Conservation (phyloP, 805 yeast genomes). For the Tetrapisispora nanseiensis region DNA sequence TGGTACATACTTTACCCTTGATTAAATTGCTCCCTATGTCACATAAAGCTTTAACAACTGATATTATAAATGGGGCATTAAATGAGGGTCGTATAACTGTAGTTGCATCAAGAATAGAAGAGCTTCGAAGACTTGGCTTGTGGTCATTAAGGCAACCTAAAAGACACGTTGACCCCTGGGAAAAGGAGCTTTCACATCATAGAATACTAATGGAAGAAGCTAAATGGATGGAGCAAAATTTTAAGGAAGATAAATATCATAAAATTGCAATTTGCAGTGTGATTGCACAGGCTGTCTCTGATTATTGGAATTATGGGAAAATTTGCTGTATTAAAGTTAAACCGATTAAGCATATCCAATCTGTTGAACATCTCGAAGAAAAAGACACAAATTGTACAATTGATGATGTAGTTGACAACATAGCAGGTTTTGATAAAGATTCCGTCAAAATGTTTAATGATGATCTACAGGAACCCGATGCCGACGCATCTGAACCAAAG, state of each 20-base stretch:
- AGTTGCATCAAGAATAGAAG: conserved; percentile 83
- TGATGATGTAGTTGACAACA: too few species aligned
- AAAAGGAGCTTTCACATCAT: conserved; percentile 47
- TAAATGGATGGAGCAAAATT: conserved; percentile 75
- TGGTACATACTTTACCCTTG: conserved; percentile 80
- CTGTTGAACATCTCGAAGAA: too few species aligned
- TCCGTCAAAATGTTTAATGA: too few species aligned
- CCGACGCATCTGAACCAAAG: too few species aligned
- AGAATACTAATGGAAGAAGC: conserved; percentile 66
- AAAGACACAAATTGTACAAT: not conserved
- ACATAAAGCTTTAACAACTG: conserved; percentile 79
- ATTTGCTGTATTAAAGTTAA: conserved; percentile 51
- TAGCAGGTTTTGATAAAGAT: too few species aligned
- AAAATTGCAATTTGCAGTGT: conserved; percentile 61
- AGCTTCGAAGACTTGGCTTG: conserved; percentile 71
- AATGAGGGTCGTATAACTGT: conserved; percentile 89
- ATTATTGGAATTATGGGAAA: conserved; percentile 72
- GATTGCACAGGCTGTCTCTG: conserved; percentile 63
- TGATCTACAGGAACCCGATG: too few species aligned
- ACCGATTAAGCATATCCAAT: conserved; percentile 26
- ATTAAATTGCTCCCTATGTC: conserved; percentile 73
- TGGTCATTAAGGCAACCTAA: conserved; percentile 90
- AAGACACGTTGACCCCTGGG: conserved; percentile 57
- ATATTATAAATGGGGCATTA: conserved; percentile 72
- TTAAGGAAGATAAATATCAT: conserved; percentile 57